A percentile compares a stretch with the other conserved stretches of the same genome.
These are phyloP conservation scores for Imleria badia DNA, from an alignment of 768 basidiomycete species.

Conservation along the genomic window DNA sequence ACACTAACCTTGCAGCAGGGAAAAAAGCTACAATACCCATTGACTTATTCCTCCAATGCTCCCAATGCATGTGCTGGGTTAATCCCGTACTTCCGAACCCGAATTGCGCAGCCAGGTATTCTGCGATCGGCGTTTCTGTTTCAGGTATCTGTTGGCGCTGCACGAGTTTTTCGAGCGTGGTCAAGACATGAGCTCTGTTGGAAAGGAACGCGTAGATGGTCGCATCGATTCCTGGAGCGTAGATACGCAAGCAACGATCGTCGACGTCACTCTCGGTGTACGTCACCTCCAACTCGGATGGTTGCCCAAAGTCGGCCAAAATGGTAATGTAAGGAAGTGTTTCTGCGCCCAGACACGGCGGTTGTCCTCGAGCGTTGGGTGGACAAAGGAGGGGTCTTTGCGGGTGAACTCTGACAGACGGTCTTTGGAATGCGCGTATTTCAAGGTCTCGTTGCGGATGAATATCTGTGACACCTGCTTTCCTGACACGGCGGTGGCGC, in stretches of 20 bases:
- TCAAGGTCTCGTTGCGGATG: background rate
- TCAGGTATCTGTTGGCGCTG: background rate
- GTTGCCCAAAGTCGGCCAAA: background rate
- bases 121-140: background rate
- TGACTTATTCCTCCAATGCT: background rate
- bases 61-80: background rate
- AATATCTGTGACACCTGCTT: conserved; percentile 5
- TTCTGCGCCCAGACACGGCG: too few relatives aligned
- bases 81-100: background rate
- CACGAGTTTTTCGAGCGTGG: background rate
- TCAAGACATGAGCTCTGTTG: background rate
- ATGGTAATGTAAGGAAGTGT: background rate
- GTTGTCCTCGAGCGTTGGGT: background rate
- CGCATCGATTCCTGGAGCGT: background rate
- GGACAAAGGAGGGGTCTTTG: background rate
- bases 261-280: background rate
- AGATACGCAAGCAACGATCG: background rate
- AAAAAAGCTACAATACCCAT: background rate
- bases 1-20: background rate
- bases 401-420: background rate
- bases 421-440: background rate
- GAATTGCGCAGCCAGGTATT: background rate
- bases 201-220: background rate
- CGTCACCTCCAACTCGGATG: background rate
- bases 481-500: background rate